Evolutionary conservation across 495 filamentous ascomycete species (phyloP), one percentile per base, ranked within the genome.

Genomic region (Niebla homalea): DNA sequence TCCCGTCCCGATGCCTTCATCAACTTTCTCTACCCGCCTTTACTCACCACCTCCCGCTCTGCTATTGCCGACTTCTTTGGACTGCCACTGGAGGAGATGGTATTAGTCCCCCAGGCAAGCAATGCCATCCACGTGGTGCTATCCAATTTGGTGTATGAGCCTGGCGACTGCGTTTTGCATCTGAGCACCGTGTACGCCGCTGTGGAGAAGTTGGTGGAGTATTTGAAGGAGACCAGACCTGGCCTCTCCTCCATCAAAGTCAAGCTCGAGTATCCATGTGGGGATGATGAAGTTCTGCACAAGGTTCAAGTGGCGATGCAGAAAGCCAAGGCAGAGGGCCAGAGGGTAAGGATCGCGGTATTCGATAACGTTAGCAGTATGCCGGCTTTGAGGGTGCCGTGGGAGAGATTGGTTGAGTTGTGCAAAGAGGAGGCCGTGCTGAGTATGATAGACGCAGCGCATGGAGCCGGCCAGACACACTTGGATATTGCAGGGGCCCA

Each of bases 81-180:
- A 49, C 78, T 74, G 1, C 78, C 79, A 2, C 56, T 66, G 23
- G 45, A 36, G 45, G 81, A 81, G 18, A 67, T 81, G 41, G 88
- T 93, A 3, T 80, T 89, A 47, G 83, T 94, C 11, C 73, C 77
- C 37, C 95, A 96, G 64, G 83, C 86, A 41, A 89, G 87, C 0
- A 81, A 78, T 0, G 89, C 83, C 41, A 68, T 93, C 45, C 86
- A 87, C 65, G 87, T 83, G 5, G 77, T 94, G 4, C 71, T 95
- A 16, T 78, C 80, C 47, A 87, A 84, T 60, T 61, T 94, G 11
- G 59, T 62, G 3, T 87, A 71, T 56, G 60, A 73, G 49, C 62
- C 70, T 0, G 72, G 71, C 22, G 83, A 85, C 52, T 74, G 76
- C 18, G 75, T 88, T 39, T 51, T 88, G 21, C 68, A 71, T 52